A percentile compares a stretch with the other conserved stretches of the same genome.
Evolutionary conservation across 352 stramenopile genomes (phyloP).

Genomic region (Phytophthora fragariae): DNA sequence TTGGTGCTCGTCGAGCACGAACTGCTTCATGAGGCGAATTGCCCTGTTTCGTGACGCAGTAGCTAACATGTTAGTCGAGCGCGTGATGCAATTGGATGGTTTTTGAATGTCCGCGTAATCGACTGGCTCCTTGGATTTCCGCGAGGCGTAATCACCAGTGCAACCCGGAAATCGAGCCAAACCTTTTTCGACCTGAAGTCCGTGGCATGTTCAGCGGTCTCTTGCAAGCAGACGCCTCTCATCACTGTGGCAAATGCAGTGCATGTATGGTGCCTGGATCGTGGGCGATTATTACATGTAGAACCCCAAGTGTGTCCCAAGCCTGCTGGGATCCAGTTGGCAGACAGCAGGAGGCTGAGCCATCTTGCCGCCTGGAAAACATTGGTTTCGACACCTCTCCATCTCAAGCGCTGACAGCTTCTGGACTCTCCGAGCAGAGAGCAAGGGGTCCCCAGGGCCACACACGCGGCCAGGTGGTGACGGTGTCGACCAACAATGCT

Average conservation of each 20-base stretch:
- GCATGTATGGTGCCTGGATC: not conserved
- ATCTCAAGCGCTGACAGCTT: slow-evolving; percentile 4
- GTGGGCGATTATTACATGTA: slow-evolving; percentile 1
- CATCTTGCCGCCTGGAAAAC: slow-evolving; percentile 16
- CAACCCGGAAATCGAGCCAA: not conserved
- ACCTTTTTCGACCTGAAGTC: too few relatives aligned
- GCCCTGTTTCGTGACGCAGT: not conserved
- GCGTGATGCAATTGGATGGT: not conserved
- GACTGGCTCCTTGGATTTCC: slow-evolving; percentile 9
- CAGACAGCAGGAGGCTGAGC: not conserved
- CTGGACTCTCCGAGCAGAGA: slow-evolving; percentile 16
- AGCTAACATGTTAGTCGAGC: not conserved
- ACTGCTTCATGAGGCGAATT: not conserved
- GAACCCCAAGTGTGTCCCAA: slow-evolving; percentile 10
- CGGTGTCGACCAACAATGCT: not conserved
- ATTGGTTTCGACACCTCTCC: not conserved
- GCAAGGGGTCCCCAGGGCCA: not conserved
- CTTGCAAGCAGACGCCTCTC: slow-evolving; percentile 3
- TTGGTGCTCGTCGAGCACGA: too few relatives aligned
- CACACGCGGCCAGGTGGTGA: slow-evolving; percentile 7
- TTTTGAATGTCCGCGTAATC: slow-evolving; percentile 8
- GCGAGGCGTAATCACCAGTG: slow-evolving; percentile 12
- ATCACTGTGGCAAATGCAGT: not conserved
- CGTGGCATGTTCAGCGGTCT: not conserved
- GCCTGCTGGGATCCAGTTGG: slow-evolving; percentile 1